Base-by-base conservation (phyloP, 345 rosid genomes). In the Rhizophora apiculata region DNA sequence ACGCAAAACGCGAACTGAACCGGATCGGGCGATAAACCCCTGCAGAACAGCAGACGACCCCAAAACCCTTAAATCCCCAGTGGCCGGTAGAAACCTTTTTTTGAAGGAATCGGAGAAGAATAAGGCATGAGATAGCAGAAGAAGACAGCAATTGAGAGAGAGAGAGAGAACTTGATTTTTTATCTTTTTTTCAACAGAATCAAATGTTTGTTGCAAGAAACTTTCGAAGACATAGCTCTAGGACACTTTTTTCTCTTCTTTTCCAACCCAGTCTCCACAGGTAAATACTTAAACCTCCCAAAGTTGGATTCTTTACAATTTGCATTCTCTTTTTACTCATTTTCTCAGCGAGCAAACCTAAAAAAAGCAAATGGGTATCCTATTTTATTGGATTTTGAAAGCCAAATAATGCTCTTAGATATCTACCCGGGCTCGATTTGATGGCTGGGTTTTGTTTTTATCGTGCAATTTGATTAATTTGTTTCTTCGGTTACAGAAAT, bases 181-280 rank as follows among this genome's bases (percentile, higher is more conserved):
- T 6, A 0, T 34, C 6, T 0, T 32, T 32, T 0, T 34, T 34
- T 34, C 1, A 34, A 11, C n/a, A 5, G 8, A 65, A 34, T 26
- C 67, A 64, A 76, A 93, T 93, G 97, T 86, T 89, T 66, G 83
- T 82, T 43, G 69, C 83, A 29, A 84, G 92, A 76, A 85, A 68
- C 65, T 74, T 90, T 68, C 86, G 77, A 67, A 79, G 76, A 52
- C 78, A 70, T 58, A 76, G 70, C 79, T 78, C 75, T 51, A 85
- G 68, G 69, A 75, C 82, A 3, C 73, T 91, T 73, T 77, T 86
- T 51, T 82, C 87, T 54, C 68, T 78, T 5, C 49, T 13, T 27
- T 81, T 81, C 68, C 84, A 80, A 68, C 76, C 87, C 60, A 81
- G 72, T 78, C 80, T 83, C 57, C 60, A 22, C 81, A 80, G 83